phyloP scores from a whole-genome alignment of 2,329 filamentous ascomycete genomes.

The Hypoxylon sp. region DNA sequence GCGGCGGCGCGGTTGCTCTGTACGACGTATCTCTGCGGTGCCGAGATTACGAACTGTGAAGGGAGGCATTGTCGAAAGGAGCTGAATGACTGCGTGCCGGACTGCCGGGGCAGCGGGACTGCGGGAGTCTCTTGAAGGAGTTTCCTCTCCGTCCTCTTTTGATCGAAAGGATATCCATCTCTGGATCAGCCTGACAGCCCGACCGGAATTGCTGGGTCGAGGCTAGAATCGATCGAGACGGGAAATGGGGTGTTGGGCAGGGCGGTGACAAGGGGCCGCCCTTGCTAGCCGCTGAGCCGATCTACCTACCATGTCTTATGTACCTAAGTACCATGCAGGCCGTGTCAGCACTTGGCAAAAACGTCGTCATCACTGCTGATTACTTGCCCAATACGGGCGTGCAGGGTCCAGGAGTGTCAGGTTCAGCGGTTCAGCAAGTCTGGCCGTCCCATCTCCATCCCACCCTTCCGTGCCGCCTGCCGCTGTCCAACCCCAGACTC shows the following conservation, averaged over 20 bases:
- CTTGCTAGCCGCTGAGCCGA: too few species aligned
- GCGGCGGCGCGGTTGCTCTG: background rate
- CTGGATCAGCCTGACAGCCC: background rate
- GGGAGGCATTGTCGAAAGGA: background rate
- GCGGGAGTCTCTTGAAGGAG: background rate
- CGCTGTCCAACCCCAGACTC: background rate
- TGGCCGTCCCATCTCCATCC: background rate
- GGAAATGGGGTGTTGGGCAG: too few species aligned
- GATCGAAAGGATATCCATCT: background rate
- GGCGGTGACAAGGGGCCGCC: too few species aligned
- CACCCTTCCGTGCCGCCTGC: background rate
- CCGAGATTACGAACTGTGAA: constrained; percentile 1
- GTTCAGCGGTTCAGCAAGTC: background rate
- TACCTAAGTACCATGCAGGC: too few species aligned
- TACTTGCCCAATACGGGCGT: too few species aligned
- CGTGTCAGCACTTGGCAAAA: constrained; percentile 15
- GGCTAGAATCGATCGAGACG: constrained; percentile 19
- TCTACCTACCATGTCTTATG: too few species aligned
- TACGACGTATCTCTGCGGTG: constrained; percentile 6
- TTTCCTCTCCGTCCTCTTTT: background rate
- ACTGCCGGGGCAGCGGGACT: background rate
- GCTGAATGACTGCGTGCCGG: too few species aligned
- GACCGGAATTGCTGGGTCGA: too few species aligned
- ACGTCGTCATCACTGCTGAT: constrained; percentile 23
- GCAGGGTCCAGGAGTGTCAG: too few species aligned